Conservation (phyloP, 129 eudicot species). For the Pittosporum tobira region DNA sequence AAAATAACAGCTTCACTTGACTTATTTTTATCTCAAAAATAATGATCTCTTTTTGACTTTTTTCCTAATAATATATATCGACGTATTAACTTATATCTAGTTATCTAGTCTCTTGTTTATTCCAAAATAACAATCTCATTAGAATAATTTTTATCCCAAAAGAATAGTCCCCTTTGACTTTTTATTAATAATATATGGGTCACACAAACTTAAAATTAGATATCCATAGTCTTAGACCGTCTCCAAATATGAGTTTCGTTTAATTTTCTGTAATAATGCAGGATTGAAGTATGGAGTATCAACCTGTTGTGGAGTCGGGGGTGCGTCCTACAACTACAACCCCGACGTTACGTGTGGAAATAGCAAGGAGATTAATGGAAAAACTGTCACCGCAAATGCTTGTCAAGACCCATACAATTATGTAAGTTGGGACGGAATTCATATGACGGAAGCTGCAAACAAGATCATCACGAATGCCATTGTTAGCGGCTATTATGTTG, state of each 20-base stretch:
- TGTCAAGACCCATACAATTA: conserved; percentile 63
- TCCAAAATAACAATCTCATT: too few relatives aligned
- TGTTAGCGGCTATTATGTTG: conserved; percentile 36
- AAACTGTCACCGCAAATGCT: conserved; percentile 44
- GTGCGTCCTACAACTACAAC: conserved; percentile 50
- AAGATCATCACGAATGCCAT: conserved; percentile 43
- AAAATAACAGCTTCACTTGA: too few relatives aligned
- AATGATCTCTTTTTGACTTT: too few relatives aligned
- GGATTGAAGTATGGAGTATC: conserved; percentile 55
- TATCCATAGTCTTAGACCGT: neutral
- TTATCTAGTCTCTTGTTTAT: too few relatives aligned
- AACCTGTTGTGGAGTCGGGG: conserved; percentile 83
- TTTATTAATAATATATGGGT: too few relatives aligned
- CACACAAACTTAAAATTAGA: too few relatives aligned
- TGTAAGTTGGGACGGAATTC: conserved; percentile 84
- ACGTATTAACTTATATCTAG: too few relatives aligned
- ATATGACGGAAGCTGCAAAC: conserved; percentile 72
- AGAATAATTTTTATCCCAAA: too few relatives aligned
- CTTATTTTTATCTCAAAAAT: too few relatives aligned
- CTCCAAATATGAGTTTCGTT: neutral
- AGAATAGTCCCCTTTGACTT: too few relatives aligned
- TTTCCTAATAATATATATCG: too few relatives aligned
- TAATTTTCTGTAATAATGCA: conserved; percentile 11
- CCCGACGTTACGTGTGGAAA: conserved; percentile 58
- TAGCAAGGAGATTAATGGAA: conserved; percentile 37